Conservation (phyloP, 805 yeast species). For the Pichia nakasei region DNA sequence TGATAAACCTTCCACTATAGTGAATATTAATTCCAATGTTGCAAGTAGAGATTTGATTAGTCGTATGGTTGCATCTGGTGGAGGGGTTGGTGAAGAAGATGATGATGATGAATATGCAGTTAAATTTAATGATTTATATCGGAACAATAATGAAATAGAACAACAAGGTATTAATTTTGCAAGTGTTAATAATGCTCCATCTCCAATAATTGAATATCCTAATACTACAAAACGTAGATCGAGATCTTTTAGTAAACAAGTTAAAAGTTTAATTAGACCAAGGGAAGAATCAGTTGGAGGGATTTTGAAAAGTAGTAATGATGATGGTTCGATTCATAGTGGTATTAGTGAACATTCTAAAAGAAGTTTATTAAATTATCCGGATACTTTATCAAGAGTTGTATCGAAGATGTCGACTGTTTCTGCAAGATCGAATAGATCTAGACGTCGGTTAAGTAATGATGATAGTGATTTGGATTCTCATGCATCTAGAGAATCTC, state of each 20-base stretch:
- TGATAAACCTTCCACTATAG: slow-evolving; percentile 4
- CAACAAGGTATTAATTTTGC: slow-evolving; percentile 8
- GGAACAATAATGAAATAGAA: slow-evolving; percentile 1
- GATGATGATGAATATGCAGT: slow-evolving; percentile 22
- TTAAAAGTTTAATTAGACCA: slow-evolving; percentile 28
- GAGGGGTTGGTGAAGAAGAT: slow-evolving; percentile 19
- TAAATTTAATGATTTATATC: slow-evolving; percentile 17
- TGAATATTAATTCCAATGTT: slow-evolving; percentile 5
- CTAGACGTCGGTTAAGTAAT: slow-evolving; percentile 2
- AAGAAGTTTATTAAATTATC: slow-evolving; percentile 1
- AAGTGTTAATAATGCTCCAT: slow-evolving; percentile 8
- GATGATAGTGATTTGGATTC: slow-evolving; percentile 62
- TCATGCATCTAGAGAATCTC: slow-evolving; percentile 68
- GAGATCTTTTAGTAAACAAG: slow-evolving; percentile 36
- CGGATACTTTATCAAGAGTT: slow-evolving; percentile 11
- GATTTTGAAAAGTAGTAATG: slow-evolving; percentile 15
- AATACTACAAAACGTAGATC: slow-evolving; percentile 22
- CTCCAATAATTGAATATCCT: slow-evolving; percentile 2
- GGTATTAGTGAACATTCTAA: background rate
- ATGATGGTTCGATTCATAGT: slow-evolving; percentile 1
- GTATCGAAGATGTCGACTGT: slow-evolving; percentile 18
- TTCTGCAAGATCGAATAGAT: slow-evolving; percentile 23
- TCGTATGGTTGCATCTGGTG: slow-evolving; percentile 22
- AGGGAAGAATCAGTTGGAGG: slow-evolving; percentile 28
- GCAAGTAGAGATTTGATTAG: slow-evolving; percentile 24